Evolutionary conservation across 768 basidiomycete genomes (phyloP).

Genomic region (Leccinum longicurvipes): DNA sequence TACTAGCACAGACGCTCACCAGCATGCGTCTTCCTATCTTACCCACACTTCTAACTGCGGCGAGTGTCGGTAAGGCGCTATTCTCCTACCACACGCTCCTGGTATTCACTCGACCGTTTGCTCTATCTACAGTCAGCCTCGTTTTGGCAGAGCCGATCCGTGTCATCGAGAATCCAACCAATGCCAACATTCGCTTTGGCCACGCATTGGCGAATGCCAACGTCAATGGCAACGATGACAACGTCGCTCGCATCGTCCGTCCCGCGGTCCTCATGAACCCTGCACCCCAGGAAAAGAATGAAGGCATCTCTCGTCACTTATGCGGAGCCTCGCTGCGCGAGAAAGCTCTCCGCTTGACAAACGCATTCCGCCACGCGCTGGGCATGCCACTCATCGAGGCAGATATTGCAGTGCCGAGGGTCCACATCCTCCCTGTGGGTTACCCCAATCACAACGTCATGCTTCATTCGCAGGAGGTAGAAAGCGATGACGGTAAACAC

Average conservation of each 20-base stretch:
- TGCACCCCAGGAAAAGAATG: conserved; percentile 7
- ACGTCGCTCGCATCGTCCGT: conserved; percentile 21
- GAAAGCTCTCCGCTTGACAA: conserved; percentile 52
- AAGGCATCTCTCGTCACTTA: conserved; percentile 21
- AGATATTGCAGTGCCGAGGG: not conserved
- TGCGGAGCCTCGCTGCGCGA: conserved; percentile 39
- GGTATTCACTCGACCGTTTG: not conserved
- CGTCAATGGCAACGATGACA: conserved; percentile 26
- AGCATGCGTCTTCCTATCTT: conserved; percentile 39
- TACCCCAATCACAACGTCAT: conserved; percentile 3
- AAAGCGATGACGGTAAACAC: conserved; percentile 9
- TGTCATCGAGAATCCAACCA: conserved; percentile 36
- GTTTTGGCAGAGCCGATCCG: conserved; percentile 51
- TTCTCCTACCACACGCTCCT: not conserved
- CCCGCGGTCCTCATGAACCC: conserved; percentile 9
- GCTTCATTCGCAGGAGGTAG: conserved; percentile 3
- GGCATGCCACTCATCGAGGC: conserved; percentile 49
- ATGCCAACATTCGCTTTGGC: conserved; percentile 38
- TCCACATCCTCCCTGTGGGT: conserved; percentile 31
- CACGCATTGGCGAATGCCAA: conserved; percentile 34
- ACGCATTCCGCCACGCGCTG: conserved; percentile 52
- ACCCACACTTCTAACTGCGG: conserved; percentile 37
- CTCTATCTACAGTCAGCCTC: conserved; percentile 25
- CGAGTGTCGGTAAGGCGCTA: conserved; percentile 28
- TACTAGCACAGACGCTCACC: not conserved